Evolutionary conservation across 2,329 filamentous ascomycete species (phyloP).

Genomic region (Epichloe brachyelytri): DNA sequence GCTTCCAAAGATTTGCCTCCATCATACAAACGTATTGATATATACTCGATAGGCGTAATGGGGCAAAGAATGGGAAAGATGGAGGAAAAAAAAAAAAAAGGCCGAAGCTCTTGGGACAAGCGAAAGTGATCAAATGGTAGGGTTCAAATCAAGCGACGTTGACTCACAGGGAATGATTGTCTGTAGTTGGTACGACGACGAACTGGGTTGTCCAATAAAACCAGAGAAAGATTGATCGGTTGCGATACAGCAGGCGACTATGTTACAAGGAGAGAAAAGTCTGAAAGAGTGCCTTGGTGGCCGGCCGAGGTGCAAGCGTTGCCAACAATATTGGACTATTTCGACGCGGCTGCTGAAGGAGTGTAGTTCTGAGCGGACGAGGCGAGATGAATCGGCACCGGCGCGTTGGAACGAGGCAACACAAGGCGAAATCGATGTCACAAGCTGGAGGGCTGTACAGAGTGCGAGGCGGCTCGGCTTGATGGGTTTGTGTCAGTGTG

Average conservation of each 20-base stretch:
- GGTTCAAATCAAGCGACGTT: constrained; percentile 16
- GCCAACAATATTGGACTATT: constrained; percentile 23
- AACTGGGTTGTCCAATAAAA: constrained; percentile 1
- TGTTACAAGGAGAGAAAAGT: constrained; percentile 11
- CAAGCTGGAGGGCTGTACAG: constrained; percentile 9
- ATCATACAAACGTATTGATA: not conserved
- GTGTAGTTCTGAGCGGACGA: constrained; percentile 16
- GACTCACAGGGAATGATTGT: constrained; percentile 20
- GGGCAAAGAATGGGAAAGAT: too few relatives aligned
- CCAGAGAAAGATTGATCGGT: not conserved
- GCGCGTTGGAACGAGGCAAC: constrained; percentile 19
- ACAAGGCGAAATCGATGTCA: constrained; percentile 19
- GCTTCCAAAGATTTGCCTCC: not conserved
- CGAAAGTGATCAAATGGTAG: constrained; percentile 1
- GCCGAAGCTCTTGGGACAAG: constrained; percentile 7
- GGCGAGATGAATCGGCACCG: constrained; percentile 21
- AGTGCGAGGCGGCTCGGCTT: constrained; percentile 7
- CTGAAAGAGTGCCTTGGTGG: constrained; percentile 17
- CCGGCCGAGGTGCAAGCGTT: constrained; percentile 18
- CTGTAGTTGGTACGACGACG: constrained; percentile 18
- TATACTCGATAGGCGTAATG: not conserved
- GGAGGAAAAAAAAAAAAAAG: not conserved
- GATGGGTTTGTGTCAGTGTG: constrained; percentile 9
- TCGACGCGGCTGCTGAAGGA: constrained; percentile 16
- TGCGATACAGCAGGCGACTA: constrained; percentile 6